Evolutionary conservation across 352 stramenopile genomes (phyloP), one percentile per base, ranked within the genome.

Genomic region (Globisporangium splendens): DNA sequence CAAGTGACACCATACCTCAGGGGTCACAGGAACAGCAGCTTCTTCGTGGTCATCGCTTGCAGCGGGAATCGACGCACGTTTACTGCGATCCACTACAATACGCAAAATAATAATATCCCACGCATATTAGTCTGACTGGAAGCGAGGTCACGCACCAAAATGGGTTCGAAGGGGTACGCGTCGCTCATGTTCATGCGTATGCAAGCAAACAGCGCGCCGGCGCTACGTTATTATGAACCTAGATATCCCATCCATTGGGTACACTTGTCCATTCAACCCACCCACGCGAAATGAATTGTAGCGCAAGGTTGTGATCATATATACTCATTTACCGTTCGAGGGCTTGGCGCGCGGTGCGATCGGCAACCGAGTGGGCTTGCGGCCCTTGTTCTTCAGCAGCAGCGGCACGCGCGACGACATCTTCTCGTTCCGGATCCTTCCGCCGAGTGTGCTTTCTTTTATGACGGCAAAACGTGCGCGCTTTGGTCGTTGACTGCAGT

Each of bases 351-450:
- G 71, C 22, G 83, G 83, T 13, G 72, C 77, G 62, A 90, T 91
- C 42, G 83, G 77, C 46, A 88, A 57, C 2, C 83, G 79, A 50
- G 79, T 81, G 1, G 80, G 75, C 66, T 91, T 92, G 60, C 82
- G 77, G 46, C 70, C 61, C 51, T 89, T 89, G 65, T 76, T 84
- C 59, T 85, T 85, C 12, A 89, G 68, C 41, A 94, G 65, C 54
- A 94, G 73, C 63, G 84, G 84, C 48, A 94, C 84, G 31, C 84
- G 84, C 50, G 79, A 88, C 61, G 69, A 33, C 21, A 63, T 63
- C 24, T 35, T 41, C 24, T 43, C 10, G 11, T 43, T 43, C 1
- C 3, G 38, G 38, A 43, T 43, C 38, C 14, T 31, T 31, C 24
- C 24, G 24, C 24, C 24, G 24, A 2, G 24, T 31, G 24, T 31